These are phyloP conservation scores for Boletus subcaerulescens DNA, from an alignment of 768 basidiomycete species.

Conservation along the genomic window DNA sequence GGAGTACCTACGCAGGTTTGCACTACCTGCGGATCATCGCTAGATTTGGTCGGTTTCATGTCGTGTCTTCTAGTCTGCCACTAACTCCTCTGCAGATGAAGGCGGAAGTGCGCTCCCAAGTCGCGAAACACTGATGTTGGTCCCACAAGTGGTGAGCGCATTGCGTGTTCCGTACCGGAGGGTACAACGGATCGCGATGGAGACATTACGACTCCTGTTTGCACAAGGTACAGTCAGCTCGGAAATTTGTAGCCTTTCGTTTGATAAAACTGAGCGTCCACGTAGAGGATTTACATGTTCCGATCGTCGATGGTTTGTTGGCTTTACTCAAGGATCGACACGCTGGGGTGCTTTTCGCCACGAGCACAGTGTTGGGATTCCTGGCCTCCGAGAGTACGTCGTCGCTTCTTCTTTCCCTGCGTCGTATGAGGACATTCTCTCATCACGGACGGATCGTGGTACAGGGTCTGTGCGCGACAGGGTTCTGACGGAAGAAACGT, in stretches of 20 bases:
- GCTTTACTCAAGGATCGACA: constrained; percentile 15
- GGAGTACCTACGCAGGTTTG: constrained; percentile 15
- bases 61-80: not conserved
- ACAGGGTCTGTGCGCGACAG: constrained; percentile 17
- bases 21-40: constrained; percentile 23
- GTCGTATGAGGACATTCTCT: not conserved
- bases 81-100: constrained; percentile 3
- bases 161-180: constrained; percentile 14
- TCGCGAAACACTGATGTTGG: constrained; percentile 3
- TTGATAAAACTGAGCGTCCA: not conserved
- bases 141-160: constrained; percentile 14
- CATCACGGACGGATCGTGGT: not conserved
- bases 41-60: constrained; percentile 14
- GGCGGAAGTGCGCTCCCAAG: not conserved
- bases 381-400: constrained; percentile 18
- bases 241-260: not conserved
- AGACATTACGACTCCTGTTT: constrained; percentile 12
- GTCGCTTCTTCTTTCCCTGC: not conserved
- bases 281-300: constrained; percentile 11
- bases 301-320: constrained; percentile 12
- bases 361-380: constrained; percentile 11
- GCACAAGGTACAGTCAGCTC: constrained; percentile 5
- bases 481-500: constrained; percentile 9
- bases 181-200: constrained; percentile 17
- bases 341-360: constrained; percentile 15